Conservation (phyloP, 768 basidiomycete species). For the Termitomyces sp. region DNA sequence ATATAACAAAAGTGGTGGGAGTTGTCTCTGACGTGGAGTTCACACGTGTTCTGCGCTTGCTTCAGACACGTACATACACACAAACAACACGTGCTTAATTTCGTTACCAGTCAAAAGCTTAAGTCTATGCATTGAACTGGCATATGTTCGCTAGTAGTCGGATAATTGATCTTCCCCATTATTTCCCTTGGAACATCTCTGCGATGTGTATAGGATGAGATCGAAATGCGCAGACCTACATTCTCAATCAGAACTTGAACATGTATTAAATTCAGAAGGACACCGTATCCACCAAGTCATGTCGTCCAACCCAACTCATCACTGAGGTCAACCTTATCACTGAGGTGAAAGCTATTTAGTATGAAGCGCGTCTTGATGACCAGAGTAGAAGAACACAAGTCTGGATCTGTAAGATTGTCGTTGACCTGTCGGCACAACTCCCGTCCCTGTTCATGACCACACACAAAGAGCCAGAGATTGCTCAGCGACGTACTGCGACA, state of each 20-base stretch:
- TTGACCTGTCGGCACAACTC: too few relatives aligned
- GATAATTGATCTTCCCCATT: too few relatives aligned
- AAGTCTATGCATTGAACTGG: too few relatives aligned
- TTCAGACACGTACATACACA: conserved; percentile 15
- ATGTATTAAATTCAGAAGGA: background rate
- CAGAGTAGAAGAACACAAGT: background rate
- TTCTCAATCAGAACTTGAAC: background rate
- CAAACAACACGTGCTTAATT: conserved; percentile 22
- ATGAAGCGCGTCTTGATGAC: background rate
- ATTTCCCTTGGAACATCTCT: too few relatives aligned
- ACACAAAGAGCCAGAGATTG: too few relatives aligned
- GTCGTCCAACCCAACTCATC: background rate
- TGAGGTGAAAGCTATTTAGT: background rate
- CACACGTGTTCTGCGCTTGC: conserved; percentile 18
- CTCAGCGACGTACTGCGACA: too few relatives aligned
- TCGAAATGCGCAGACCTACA: background rate
- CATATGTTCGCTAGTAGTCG: too few relatives aligned
- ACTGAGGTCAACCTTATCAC: background rate
- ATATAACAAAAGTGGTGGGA: background rate
- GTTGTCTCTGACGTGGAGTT: conserved; percentile 18
- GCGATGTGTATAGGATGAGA: too few relatives aligned
- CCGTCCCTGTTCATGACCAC: too few relatives aligned
- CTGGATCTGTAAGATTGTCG: background rate
- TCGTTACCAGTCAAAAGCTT: too few relatives aligned
- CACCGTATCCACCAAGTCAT: background rate